Evolutionary conservation across 2,329 filamentous ascomycete species (phyloP).

Genomic region (Bipolaris victoriae): DNA sequence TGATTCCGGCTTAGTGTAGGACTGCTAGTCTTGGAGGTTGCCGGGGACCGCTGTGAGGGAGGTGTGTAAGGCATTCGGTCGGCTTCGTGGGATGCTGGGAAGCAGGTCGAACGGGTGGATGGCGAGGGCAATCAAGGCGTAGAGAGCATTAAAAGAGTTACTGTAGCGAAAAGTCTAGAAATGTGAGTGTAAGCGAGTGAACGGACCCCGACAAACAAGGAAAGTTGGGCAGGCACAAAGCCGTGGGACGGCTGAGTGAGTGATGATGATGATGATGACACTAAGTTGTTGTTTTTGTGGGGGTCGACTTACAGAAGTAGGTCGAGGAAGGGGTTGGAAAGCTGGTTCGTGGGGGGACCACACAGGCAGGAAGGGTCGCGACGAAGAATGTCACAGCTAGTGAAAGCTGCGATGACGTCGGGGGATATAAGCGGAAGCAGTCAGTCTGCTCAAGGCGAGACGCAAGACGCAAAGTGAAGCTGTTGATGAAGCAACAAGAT

Average conservation of each 20-base stretch:
- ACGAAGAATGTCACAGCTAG: slow-evolving; percentile 33
- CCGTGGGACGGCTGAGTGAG: not conserved
- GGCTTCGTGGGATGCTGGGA: slow-evolving; percentile 39
- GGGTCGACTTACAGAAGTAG: slow-evolving; percentile 26
- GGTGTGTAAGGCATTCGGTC: slow-evolving; percentile 86
- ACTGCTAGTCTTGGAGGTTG: slow-evolving; percentile 60
- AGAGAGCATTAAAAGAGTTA: slow-evolving; percentile 52
- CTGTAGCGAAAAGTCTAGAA: slow-evolving; percentile 25
- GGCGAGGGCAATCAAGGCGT: slow-evolving; percentile 41
- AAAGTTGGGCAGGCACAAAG: not conserved
- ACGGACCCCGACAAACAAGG: slow-evolving; percentile 5
- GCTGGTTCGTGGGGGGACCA: slow-evolving; percentile 21
- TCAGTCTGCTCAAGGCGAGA: slow-evolving; percentile 19
- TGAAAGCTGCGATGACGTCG: slow-evolving; percentile 46
- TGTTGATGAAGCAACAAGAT: slow-evolving; percentile 24
- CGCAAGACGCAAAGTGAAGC: slow-evolving; percentile 21
- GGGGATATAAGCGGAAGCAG: slow-evolving; percentile 25
- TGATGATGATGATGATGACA: not conserved
- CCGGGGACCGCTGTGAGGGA: slow-evolving; percentile 69
- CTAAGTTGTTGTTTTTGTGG: not conserved
- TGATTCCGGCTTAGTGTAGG: slow-evolving; percentile 58
- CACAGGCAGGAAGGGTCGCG: slow-evolving; percentile 9
- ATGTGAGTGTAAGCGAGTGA: slow-evolving; percentile 16
- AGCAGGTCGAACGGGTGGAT: slow-evolving; percentile 43
- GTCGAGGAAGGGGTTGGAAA: slow-evolving; percentile 21